Evolutionary conservation across 1,139 yeast species (phyloP), one percentile per base, ranked within the genome.

Genomic region (Debaryomyces singareniensis): DNA sequence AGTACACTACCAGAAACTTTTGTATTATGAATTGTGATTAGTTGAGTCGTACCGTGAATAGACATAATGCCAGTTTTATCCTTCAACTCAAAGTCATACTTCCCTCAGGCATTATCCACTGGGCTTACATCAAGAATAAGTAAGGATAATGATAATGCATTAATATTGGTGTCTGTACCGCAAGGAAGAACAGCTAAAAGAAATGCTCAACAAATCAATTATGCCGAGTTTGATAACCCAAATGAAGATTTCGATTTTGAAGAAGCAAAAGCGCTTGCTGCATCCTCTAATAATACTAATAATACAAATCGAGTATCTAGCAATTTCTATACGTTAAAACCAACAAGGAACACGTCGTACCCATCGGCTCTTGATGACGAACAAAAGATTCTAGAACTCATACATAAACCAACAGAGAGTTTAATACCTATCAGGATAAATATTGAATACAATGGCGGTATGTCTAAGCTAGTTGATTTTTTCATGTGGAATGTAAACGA

Each of bases 401-500:
- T 51, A 38, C 37, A 49, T 32, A 38, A 55, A 43, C 32, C 54
- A 53, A 34, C 65, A 54, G 63, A 63, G 29, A 53, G 72, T 3
- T 59, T 87, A 29, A 76, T 91, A 15, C 98, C 99, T 2, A 78
- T 91, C 20, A 75, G 86, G 38, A 58, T 93, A 24, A 76, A 75
- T 34, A 54, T 89, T 23, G 96, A 86, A 39, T 75, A 78, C 38
- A 79, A 80, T 34, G 71, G 73, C 21, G 72, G 76, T 15, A 60
- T 55, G 11, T 59, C 63, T 24, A 75, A 83, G 35, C 67, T 89
- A 16, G 78, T 75, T 13, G 99, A 91, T 48, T 77, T 78, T 37
- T 78, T 93, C 45, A 71, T 89, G 71, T 91, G 98, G 98, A 87
- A 91, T 49, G 48, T 84, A 27, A 78, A 80, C 46, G 97, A 91